Evolutionary conservation across 345 rosid species (phyloP).

Genomic region (Lepidium didymum): DNA sequence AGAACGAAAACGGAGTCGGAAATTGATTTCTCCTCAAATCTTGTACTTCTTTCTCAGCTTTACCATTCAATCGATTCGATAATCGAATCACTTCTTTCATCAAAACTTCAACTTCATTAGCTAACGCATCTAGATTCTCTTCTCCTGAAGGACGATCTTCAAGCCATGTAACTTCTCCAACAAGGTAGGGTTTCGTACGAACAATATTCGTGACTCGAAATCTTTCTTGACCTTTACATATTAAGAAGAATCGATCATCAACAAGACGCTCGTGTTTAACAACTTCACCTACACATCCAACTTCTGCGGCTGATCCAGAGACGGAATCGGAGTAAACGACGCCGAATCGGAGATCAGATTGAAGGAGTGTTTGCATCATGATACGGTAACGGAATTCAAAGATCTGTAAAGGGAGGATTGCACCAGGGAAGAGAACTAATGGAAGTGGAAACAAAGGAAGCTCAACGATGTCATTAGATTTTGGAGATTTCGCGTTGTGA

Average conservation of each 20-base stretch:
- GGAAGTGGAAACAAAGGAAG: slow-evolving; percentile 90
- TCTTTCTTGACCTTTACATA: slow-evolving; percentile 89
- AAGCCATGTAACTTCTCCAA: slow-evolving; percentile 80
- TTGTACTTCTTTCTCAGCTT: slow-evolving; percentile 70
- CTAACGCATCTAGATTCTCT: slow-evolving; percentile 63
- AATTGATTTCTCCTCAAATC: slow-evolving; percentile 76
- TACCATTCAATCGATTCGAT: slow-evolving; percentile 76
- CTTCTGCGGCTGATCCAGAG: slow-evolving; percentile 60
- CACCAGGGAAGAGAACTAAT: slow-evolving; percentile 89
- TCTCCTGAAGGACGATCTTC: slow-evolving; percentile 91
- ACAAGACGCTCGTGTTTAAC: slow-evolving; percentile 83
- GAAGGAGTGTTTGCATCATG: slow-evolving; percentile 97
- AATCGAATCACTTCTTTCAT: slow-evolving; percentile 93
- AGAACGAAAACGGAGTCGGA: slow-evolving; percentile 94
- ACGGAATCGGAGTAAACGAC: slow-evolving; percentile 68
- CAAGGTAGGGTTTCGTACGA: slow-evolving; percentile 83
- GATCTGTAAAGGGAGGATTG: slow-evolving; percentile 89
- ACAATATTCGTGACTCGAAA: slow-evolving; percentile 67
- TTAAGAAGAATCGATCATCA: slow-evolving; percentile 82
- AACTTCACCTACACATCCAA: slow-evolving; percentile 91
- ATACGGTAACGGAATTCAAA: slow-evolving; percentile 98
- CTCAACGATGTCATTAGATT: slow-evolving; percentile 59
- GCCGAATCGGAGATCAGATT: slow-evolving; percentile 87
- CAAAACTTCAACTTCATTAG: slow-evolving; percentile 62
- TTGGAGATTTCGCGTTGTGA: slow-evolving; percentile 34